These are phyloP conservation scores for Sonneratia alba DNA, from an alignment of 345 rosid species.

Conservation along the genomic window DNA sequence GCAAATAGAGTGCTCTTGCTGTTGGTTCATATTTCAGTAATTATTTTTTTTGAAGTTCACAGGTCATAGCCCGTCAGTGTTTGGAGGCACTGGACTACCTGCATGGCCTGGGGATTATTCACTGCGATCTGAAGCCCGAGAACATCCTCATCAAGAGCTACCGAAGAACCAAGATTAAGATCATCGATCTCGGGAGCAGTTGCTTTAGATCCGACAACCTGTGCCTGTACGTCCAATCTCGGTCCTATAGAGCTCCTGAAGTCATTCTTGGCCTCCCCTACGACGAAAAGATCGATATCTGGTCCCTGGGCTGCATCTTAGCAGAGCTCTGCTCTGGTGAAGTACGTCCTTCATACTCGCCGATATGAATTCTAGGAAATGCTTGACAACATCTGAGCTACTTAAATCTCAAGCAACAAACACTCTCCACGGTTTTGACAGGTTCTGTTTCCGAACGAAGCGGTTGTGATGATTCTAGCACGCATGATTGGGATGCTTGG, in stretches of 20 bases:
- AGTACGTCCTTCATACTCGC: slow-evolving; percentile 30
- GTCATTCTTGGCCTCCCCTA: slow-evolving; percentile 90
- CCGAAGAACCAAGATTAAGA: slow-evolving; percentile 60
- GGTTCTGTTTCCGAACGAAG: slow-evolving; percentile 89
- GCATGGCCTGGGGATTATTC: slow-evolving; percentile 72
- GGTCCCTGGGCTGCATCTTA: slow-evolving; percentile 95
- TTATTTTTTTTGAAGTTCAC: not conserved
- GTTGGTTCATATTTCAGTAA: not conserved
- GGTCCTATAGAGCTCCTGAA: slow-evolving; percentile 97
- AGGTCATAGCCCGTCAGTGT: slow-evolving; percentile 54
- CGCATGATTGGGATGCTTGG: slow-evolving; percentile 67
- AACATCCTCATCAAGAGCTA: slow-evolving; percentile 83
- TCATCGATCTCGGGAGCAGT: slow-evolving; percentile 99
- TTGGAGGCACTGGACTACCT: slow-evolving; percentile 73
- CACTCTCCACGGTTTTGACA: slow-evolving; percentile 16
- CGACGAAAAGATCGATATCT: slow-evolving; percentile 77
- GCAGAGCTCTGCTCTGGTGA: slow-evolving; percentile 91
- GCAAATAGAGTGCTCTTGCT: not conserved
- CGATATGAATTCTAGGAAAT: not conserved
- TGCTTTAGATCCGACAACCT: slow-evolving; percentile 77
- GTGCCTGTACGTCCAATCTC: slow-evolving; percentile 83
- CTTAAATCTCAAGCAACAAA: not conserved
- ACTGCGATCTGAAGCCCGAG: slow-evolving; percentile 95
- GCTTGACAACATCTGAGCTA: too few relatives aligned
- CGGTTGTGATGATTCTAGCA: slow-evolving; percentile 67